Base-by-base conservation (phyloP, 2,329 filamentous ascomycete genomes). In the Curvularia verruculosa region DNA sequence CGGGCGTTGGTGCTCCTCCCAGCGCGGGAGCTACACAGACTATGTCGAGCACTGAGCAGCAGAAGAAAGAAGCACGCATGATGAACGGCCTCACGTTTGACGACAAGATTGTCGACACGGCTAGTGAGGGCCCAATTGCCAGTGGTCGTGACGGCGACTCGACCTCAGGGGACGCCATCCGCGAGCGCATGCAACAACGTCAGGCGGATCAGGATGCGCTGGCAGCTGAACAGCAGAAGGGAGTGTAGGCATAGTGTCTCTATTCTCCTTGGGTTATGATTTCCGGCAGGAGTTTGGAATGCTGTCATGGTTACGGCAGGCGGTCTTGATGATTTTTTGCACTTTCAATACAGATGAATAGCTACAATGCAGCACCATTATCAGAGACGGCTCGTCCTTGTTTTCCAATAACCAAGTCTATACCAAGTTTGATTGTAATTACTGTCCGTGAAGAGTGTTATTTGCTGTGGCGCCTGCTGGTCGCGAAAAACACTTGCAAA, bases 101-200 rank as follows among this genome's bases (percentile, higher is more conserved):
- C 58, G 67, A 74, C 8, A 69, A 71, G 24, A 68, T 77, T 18
- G 70, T 75, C 23, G 79, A 81, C 59, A 79, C 78, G 5, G 65
- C 75, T n/a, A 72, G 69, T 34, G 66, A 69, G 31, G 72, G 74
- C 39, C 73, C 74, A 34, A 70, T 73, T 47, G 54, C 63, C 56
- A 65, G 65, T 31, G 66, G 66, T 15, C 65, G 63, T 31, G 69
- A 71, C 24, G 73, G 73, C 18, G 71, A 74, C 28, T 86, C 90
- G 61, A 80, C 86, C 15, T 86, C 88, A 5, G 88, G 90, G 76
- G 81, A 85, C 56, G 87, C 89, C 55, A 75, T 90, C 58, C 82
- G 84, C 55, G 85, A 88, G 66, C 81, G 69, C 59, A 68, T 75
- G 66, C 63, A 65, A 31, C 71, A 74, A 49, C 68, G 63, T 19